These are phyloP conservation scores for Orbilia brochopaga DNA, from an alignment of 2,329 filamentous ascomycete species.

Conservation along the genomic window DNA sequence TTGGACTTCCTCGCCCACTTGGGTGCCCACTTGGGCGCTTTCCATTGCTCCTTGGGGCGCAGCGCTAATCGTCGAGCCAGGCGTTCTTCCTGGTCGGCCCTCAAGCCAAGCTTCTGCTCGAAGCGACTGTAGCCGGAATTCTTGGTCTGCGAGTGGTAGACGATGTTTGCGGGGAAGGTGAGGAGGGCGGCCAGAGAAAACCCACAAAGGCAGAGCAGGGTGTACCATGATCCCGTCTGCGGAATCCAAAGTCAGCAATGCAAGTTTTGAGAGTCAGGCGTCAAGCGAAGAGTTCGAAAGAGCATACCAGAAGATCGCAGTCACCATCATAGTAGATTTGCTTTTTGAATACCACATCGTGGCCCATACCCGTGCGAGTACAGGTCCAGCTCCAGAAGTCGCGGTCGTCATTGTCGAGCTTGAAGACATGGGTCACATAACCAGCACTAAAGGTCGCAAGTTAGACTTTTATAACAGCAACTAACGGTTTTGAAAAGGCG, in stretches of 20 bases:
- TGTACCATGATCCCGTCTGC: constrained; percentile 49
- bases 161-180: constrained; percentile 48
- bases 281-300: background rate
- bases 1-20: background rate
- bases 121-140: constrained; percentile 48
- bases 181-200: constrained; percentile 38
- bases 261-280: background rate
- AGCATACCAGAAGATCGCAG: constrained; percentile 47
- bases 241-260: background rate
- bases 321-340: constrained; percentile 49
- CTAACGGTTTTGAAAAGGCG: background rate
- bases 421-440: constrained; percentile 48
- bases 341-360: constrained; percentile 49
- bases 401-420: constrained; percentile 46
- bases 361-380: constrained; percentile 37
- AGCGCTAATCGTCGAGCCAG: constrained; percentile 13
- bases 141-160: constrained; percentile 48
- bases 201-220: constrained; percentile 43
- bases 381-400: constrained; percentile 51
- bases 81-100: constrained; percentile 34
- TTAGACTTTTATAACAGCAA: constrained; percentile 8
- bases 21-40: constrained; percentile 46
- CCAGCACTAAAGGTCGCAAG: constrained; percentile 23
- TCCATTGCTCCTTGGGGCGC: constrained; percentile 36
- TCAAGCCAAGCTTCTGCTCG: constrained; percentile 33